Conservation (phyloP, 129 eudicot species). For the carrot (Daucus carota) region DH1_v3.0 NC_030381.2:44567501-44568000, state of each 20-base stretch:
- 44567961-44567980: background rate
- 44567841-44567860: constrained; percentile 81
- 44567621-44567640: no score
- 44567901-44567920: constrained; percentile 27
- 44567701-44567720: background rate
- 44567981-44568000: constrained; percentile 47
- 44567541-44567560: no score
- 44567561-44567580: no score
- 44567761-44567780: constrained; percentile 52
- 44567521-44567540: no score
- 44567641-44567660: no score
- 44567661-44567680: background rate
- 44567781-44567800: constrained; percentile 34
- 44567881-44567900: constrained; percentile 55
- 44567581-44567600: no score
- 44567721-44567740: background rate
- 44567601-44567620: no score
- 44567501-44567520: background rate
- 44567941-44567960: background rate
- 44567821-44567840: constrained; percentile 73
- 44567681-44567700: background rate
- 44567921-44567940: background rate
- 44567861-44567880: constrained; percentile 82
- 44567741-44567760: constrained; percentile 42
- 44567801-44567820: constrained; percentile 56